Base-by-base conservation (phyloP, 2,329 filamentous ascomycete species). In the Pleoardoris graminearum region DNA sequence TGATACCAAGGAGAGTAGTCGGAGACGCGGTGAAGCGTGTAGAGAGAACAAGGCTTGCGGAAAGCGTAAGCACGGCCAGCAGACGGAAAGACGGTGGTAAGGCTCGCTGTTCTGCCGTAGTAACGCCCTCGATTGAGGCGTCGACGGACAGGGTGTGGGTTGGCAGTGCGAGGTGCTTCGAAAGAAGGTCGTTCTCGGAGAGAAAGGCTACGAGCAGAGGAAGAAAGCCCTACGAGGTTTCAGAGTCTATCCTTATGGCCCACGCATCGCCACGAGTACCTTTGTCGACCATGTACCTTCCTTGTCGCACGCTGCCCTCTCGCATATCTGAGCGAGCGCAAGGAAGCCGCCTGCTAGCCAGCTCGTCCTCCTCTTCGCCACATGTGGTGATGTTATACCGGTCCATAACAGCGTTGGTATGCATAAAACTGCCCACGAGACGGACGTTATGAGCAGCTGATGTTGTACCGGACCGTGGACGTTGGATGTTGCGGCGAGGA, bases 221-320 rank as follows among this genome's bases (percentile, higher is more conserved):
- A 12, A 75, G 60, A 1, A 75, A 52, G 27, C 67, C 66, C 73
- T 75, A 43, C n/a, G n/a, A n/a, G n/a, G n/a, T n/a, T n/a, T n/a
- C n/a, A n/a, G n/a, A n/a, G n/a, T n/a, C n/a, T n/a, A n/a, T n/a
- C n/a, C n/a, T n/a, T n/a, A n/a, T n/a, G n/a, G n/a, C n/a, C n/a
- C n/a, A n/a, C n/a, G n/a, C n/a, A n/a, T 19, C 44, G 50, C 48
- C 29, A 61, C 22, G 35, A 11, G 37, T 61, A 79, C 77, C 74
- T 79, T 78, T 19, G 73, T 74, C 67, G 74, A 74, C 71, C 75
- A 75, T n/a, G 77, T 70, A 35, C 72, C 74, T 53, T 72, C 66
- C 46, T 71, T 72, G 54, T 77, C 75, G 57, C 72, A 71, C n/a
- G 75, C 73, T 17, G 70, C 71, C 48, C 76, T 60, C 55, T 79